Percentiles rank a stretch among this genome's conserved stretches.
Evolutionary conservation across 257 asterid species (phyloP).

Genomic region (Solanum rostratum): DNA sequence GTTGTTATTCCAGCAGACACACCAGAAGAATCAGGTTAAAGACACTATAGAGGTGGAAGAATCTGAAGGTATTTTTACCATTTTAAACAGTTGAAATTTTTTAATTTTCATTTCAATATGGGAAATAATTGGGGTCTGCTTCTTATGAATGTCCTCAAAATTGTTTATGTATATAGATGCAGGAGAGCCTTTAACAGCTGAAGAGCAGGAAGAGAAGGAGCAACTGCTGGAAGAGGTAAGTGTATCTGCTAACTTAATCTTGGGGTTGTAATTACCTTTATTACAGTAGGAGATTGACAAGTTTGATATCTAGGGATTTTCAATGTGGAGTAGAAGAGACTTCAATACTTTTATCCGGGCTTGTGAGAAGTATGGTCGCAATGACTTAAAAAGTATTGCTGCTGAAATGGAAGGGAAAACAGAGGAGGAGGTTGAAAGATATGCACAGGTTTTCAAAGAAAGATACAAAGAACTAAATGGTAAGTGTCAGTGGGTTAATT

Average conservation of each 20-base stretch:
- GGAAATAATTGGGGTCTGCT: slow-evolving; percentile 5
- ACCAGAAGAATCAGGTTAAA: slow-evolving; percentile 80
- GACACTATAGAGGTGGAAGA: slow-evolving; percentile 91
- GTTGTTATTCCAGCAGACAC: slow-evolving; percentile 40
- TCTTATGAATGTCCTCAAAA: background rate
- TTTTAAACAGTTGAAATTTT: background rate
- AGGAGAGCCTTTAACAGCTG: slow-evolving; percentile 96
- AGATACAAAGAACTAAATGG: slow-evolving; percentile 96
- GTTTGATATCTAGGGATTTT: slow-evolving; percentile 56
- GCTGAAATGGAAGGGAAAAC: slow-evolving; percentile 97
- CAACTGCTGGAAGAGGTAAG: slow-evolving; percentile 72
- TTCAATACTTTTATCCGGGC: slow-evolving; percentile 92
- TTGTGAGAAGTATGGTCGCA: slow-evolving; percentile 93
- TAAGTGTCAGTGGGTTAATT: slow-evolving; percentile 7
- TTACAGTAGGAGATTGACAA: background rate
- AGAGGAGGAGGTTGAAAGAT: slow-evolving; percentile 92
- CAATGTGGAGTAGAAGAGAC: slow-evolving; percentile 96
- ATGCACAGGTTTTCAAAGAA: slow-evolving; percentile 71
- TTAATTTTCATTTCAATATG: background rate
- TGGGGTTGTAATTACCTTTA: background rate
- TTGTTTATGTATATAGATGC: slow-evolving; percentile 29
- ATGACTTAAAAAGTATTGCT: slow-evolving; percentile 74
- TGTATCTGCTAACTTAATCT: background rate
- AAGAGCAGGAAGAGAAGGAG: slow-evolving; percentile 97
- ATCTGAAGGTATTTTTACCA: slow-evolving; percentile 52